Conservation (phyloP, 495 filamentous ascomycete genomes). For the Aspergillus nidulans region DNA sequence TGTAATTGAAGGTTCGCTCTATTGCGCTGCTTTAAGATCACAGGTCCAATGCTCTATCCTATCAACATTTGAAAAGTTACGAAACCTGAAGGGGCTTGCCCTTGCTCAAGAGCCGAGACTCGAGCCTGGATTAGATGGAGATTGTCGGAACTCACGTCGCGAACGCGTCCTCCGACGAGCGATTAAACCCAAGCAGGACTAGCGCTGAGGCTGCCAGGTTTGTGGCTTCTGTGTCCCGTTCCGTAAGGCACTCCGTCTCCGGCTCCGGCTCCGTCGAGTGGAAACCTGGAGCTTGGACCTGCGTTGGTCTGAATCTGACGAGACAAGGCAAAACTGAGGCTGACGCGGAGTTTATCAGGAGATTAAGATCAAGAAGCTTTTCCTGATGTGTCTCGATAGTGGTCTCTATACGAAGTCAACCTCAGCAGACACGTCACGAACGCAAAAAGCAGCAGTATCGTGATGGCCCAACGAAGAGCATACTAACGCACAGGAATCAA, state of each 20-base stretch:
- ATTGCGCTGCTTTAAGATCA: neutral
- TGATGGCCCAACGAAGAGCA: slow-evolving; percentile 19
- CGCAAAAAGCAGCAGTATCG: neutral
- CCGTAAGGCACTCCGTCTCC: neutral
- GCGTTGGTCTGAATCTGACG: neutral
- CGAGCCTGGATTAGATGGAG: neutral
- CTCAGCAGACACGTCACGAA: neutral
- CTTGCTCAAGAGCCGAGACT: neutral
- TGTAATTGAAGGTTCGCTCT: neutral
- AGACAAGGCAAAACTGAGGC: neutral
- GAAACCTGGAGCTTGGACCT: slow-evolving; percentile 7
- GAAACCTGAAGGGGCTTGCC: neutral
- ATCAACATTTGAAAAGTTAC: no score
- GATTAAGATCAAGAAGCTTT: neutral
- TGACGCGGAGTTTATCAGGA: neutral
- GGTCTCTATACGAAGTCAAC: neutral
- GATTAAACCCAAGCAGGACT: slow-evolving; percentile 1
- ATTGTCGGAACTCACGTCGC: neutral
- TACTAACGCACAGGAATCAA: neutral
- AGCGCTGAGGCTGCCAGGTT: slow-evolving; percentile 7
- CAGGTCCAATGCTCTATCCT: no score
- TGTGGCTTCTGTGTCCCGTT: slow-evolving; percentile 1
- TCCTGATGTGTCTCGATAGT: neutral
- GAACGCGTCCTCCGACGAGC: neutral
- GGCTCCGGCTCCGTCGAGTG: neutral